Evolutionary conservation across 805 yeast species (phyloP).

Genomic region (Cephaloascus fragrans): DNA sequence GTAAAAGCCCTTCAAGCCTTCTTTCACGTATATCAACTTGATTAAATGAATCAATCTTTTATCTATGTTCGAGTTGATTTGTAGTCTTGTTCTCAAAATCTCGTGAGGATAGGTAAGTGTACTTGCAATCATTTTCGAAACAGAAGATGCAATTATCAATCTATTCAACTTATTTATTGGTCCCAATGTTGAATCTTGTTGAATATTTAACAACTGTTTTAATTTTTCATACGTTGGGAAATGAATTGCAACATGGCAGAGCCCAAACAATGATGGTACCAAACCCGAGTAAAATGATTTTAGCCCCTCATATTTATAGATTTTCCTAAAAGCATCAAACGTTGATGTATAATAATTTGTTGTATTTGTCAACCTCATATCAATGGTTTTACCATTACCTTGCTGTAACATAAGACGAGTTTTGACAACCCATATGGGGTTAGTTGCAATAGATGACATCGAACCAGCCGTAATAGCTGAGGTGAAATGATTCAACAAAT

Average conservation of each 20-base stretch:
- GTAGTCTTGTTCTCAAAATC: conserved; percentile 85
- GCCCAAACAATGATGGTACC: conserved; percentile 82
- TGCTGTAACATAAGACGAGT: conserved; percentile 89
- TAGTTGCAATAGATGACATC: conserved; percentile 72
- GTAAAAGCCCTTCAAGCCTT: conserved; percentile 78
- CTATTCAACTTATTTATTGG: conserved; percentile 13
- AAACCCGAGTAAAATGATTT: conserved; percentile 81
- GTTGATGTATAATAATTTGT: conserved; percentile 59
- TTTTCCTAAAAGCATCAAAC: conserved; percentile 70
- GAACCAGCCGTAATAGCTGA: conserved; percentile 86
- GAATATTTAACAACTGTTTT: conserved; percentile 36
- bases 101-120: conserved; percentile 93
- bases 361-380: conserved; percentile 9
- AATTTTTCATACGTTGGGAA: conserved; percentile 88
- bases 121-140: conserved; percentile 84
- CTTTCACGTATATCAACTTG: conserved; percentile 39
- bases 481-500: conserved; percentile 29
- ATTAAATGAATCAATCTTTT: conserved; percentile 22
- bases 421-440: conserved; percentile 97
- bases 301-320: conserved; percentile 74
- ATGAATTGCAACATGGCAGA: conserved; percentile 90
- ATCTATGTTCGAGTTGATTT: conserved; percentile 36
- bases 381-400: conserved; percentile 29
- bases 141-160: conserved; percentile 51
- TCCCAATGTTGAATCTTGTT: background rate